phyloP scores from a whole-genome alignment of 441 rosid species.

The Flueggea neowawraea region DNA sequence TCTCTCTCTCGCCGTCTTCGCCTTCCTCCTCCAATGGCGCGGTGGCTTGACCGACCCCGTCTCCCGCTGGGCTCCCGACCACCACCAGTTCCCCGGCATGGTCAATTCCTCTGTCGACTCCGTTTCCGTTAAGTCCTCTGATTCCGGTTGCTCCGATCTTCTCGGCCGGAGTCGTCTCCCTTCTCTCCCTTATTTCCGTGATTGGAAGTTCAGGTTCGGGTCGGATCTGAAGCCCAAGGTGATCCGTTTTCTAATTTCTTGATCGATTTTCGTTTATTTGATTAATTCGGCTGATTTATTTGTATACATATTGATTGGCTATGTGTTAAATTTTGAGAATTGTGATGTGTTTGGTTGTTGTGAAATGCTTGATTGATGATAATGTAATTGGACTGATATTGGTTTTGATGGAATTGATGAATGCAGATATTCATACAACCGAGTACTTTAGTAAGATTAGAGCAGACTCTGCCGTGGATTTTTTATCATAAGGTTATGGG shows the following conservation, averaged over 20 bases:
- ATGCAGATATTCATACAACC: constrained; percentile 75
- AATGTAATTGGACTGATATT: neutral
- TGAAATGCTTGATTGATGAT: neutral
- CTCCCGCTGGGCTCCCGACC: constrained; percentile 62
- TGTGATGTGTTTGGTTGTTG: too few species aligned
- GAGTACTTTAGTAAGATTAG: constrained; percentile 88
- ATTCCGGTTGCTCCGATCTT: constrained; percentile 45
- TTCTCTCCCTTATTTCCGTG: constrained; percentile 66
- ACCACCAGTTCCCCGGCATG: constrained; percentile 65
- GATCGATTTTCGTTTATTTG: too few species aligned
- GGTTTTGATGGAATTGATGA: too few species aligned
- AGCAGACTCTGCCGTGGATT: constrained; percentile 83
- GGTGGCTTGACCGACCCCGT: constrained; percentile 71
- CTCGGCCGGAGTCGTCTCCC: constrained; percentile 48
- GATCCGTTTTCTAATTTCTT: too few species aligned
- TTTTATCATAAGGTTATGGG: constrained; percentile 88
- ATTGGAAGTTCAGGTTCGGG: constrained; percentile 56
- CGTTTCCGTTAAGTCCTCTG: constrained; percentile 11
- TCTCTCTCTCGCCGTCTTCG: constrained; percentile 68
- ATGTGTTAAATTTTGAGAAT: neutral
- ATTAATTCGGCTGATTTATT: too few species aligned
- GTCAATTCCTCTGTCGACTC: constrained; percentile 6
- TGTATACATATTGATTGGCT: neutral
- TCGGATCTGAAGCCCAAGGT: constrained; percentile 85
- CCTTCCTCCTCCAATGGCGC: constrained; percentile 90